These are phyloP conservation scores for Globisporangium cederbergense DNA, from an alignment of 352 stramenopile genomes.

Conservation along the genomic window DNA sequence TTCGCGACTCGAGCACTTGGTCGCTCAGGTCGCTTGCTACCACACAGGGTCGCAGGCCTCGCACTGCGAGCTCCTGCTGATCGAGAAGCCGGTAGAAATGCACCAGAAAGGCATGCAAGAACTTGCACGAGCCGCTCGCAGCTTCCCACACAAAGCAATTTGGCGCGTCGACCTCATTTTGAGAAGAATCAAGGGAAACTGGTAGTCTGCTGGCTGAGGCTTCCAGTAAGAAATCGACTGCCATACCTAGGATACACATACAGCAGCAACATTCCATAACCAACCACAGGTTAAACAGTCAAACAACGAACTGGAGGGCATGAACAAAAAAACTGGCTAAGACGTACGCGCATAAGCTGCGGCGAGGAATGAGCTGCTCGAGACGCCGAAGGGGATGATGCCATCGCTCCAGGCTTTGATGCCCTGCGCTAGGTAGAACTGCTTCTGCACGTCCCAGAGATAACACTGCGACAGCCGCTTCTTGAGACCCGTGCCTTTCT, in stretches of 20 bases:
- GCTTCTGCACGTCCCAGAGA: conserved; percentile 74
- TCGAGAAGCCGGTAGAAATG: conserved; percentile 55
- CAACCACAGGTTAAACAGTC: neutral
- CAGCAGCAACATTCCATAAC: neutral
- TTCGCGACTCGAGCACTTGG: conserved; percentile 60
- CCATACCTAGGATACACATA: conserved; percentile 20
- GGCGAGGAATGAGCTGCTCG: conserved; percentile 74
- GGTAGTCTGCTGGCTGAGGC: neutral
- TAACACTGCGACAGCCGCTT: conserved; percentile 45
- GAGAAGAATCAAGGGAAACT: neutral
- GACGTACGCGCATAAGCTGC: conserved; percentile 51
- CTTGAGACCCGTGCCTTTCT: neutral
- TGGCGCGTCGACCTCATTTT: conserved; percentile 6
- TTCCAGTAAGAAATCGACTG: conserved; percentile 44
- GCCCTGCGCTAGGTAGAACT: conserved; percentile 75
- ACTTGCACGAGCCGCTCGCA: conserved; percentile 80
- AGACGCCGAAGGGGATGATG: conserved; percentile 74
- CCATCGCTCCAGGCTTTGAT: conserved; percentile 74
- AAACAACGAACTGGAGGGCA: neutral
- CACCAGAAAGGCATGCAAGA: conserved; percentile 65
- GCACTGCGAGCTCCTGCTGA: conserved; percentile 21
- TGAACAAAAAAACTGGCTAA: neutral
- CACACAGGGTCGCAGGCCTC: conserved; percentile 46
- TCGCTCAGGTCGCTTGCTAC: conserved; percentile 72
- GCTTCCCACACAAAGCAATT: conserved; percentile 86